A percentile compares a stretch with the other conserved stretches of the same genome.
Evolutionary conservation across 768 basidiomycete genomes (phyloP).

Genomic region (Naganishia kalamii): DNA sequence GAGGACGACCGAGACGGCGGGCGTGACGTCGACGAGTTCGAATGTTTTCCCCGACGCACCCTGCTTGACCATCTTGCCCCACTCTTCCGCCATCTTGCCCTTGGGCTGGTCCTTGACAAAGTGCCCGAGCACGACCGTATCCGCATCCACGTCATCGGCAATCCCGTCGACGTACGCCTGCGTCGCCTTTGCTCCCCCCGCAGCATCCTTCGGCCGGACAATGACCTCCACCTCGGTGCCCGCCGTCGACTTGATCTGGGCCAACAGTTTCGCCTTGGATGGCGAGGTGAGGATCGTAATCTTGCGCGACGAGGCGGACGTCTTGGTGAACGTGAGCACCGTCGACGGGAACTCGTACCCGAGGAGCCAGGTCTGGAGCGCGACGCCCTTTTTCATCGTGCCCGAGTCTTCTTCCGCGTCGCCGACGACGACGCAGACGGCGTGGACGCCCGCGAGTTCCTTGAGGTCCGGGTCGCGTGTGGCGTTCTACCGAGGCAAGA

Average conservation of each 20-base stretch:
- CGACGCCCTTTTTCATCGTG: constrained; percentile 75
- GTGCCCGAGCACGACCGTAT: constrained; percentile 52
- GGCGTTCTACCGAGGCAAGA: constrained; percentile 21
- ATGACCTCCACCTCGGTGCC: constrained; percentile 67
- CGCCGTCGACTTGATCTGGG: constrained; percentile 59
- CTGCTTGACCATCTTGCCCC: constrained; percentile 55
- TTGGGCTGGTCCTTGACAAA: constrained; percentile 74
- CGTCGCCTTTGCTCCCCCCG: constrained; percentile 33
- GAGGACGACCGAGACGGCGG: constrained; percentile 69
- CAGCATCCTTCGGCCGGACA: constrained; percentile 69
- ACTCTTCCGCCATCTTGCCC: constrained; percentile 81
- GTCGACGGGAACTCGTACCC: constrained; percentile 98
- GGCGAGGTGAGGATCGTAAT: constrained; percentile 76
- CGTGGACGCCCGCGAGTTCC: constrained; percentile 38
- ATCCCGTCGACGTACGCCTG: constrained; percentile 15
- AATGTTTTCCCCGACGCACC: constrained; percentile 52
- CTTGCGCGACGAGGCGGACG: constrained; percentile 51
- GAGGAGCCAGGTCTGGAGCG: constrained; percentile 83
- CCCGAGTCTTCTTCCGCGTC: constrained; percentile 69
- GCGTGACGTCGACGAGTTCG: constrained; percentile 70
- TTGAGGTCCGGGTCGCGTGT: constrained; percentile 30
- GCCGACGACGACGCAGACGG: constrained; percentile 47
- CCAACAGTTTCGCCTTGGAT: constrained; percentile 82
- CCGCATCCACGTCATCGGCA: constrained; percentile 34
- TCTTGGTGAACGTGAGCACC: constrained; percentile 64